Evolutionary conservation across 2,329 filamentous ascomycete species (phyloP).

Genomic region (Lasiodiplodia sp.): DNA sequence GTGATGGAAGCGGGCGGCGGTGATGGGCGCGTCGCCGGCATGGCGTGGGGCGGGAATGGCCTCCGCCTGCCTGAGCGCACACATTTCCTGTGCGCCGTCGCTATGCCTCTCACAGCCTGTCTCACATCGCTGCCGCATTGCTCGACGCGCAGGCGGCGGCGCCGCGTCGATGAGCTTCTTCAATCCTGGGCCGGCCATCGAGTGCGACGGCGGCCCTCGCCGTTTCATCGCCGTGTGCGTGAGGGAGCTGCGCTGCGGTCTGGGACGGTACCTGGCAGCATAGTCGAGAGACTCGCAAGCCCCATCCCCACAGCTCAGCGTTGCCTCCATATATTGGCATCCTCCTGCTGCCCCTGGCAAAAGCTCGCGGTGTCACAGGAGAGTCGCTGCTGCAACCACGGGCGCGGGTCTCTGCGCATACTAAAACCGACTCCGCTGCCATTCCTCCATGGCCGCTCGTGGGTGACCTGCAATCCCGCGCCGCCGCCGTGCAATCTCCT

Average conservation of each 20-base stretch:
- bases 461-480: constrained; percentile 40
- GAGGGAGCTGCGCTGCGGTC: constrained; percentile 48
- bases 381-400: constrained; percentile 45
- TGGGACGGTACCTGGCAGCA: constrained; percentile 51
- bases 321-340: constrained; percentile 50
- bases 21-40: neutral
- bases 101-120: constrained; percentile 41
- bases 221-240: constrained; percentile 47
- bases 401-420: constrained; percentile 45
- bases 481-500: constrained; percentile 44
- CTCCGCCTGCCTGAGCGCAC: constrained; percentile 15
- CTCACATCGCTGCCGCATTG: constrained; percentile 47
- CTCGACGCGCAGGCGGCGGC: constrained; percentile 47
- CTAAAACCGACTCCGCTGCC: constrained; percentile 44
- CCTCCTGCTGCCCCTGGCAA: constrained; percentile 41
- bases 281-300: constrained; percentile 42
- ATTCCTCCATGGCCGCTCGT: constrained; percentile 43
- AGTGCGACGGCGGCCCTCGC: constrained; percentile 46
- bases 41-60: neutral
- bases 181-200: constrained; percentile 34
- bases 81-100: constrained; percentile 42
- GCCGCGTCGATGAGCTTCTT: constrained; percentile 41
- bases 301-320: constrained; percentile 38
- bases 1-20: constrained; percentile 6
- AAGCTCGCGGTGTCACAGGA: constrained; percentile 44